Evolutionary conservation across 495 filamentous ascomycete species (phyloP).

Genomic region (Tuber magnatum): DNA sequence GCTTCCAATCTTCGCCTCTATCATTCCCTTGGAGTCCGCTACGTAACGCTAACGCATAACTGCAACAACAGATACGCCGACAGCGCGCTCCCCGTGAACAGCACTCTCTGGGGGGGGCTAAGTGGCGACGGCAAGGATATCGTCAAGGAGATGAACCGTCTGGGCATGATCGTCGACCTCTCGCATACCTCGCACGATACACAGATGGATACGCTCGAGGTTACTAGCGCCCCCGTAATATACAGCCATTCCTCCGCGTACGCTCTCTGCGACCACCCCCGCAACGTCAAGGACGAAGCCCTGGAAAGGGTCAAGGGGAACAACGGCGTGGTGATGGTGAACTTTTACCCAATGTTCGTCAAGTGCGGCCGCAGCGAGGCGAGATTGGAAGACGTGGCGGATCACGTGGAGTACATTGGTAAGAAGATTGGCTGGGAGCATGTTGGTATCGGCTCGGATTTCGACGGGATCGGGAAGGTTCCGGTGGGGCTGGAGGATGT

Average conservation of each 20-base stretch:
- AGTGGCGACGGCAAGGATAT: constrained; percentile 60
- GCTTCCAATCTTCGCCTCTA: constrained; percentile 66
- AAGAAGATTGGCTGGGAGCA: constrained; percentile 63
- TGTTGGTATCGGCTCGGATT: constrained; percentile 69
- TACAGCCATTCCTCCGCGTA: constrained; percentile 66
- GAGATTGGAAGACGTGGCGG: constrained; percentile 71
- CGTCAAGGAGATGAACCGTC: constrained; percentile 68
- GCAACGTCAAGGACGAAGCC: constrained; percentile 67
- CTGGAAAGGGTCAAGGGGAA: constrained; percentile 56
- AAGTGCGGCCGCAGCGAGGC: constrained; percentile 59
- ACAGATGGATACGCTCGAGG: constrained; percentile 59
- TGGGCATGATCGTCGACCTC: constrained; percentile 73
- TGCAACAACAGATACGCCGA: constrained; percentile 90
- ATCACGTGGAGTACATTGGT: constrained; percentile 65
- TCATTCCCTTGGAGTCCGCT: constrained; percentile 74
- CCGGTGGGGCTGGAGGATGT: constrained; percentile 69
- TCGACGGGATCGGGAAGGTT: constrained; percentile 56
- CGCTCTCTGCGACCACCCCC: constrained; percentile 59
- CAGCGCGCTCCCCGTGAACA: constrained; percentile 54
- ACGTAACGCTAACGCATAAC: constrained; percentile 86
- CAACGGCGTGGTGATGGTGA: constrained; percentile 65
- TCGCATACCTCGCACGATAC: constrained; percentile 62
- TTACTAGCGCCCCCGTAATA: constrained; percentile 61
- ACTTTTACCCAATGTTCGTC: constrained; percentile 73
- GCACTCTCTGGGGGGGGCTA: constrained; percentile 56